Conservation (phyloP, 352 stramenopile genomes). For the Globisporangium recalcitrans region DNA sequence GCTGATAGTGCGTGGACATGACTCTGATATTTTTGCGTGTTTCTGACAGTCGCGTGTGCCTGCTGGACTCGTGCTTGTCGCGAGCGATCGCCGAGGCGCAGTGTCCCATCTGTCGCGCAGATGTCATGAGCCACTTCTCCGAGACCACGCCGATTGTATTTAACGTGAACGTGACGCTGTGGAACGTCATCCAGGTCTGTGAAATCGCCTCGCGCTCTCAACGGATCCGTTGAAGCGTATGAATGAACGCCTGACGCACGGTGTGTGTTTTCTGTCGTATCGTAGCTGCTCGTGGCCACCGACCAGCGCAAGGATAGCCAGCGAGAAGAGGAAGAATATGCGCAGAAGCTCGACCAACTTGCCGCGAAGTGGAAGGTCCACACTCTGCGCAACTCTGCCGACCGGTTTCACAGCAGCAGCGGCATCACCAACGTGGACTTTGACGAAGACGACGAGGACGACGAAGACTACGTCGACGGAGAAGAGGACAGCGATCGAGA, state of each 20-base stretch:
- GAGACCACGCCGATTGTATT: slow-evolving; percentile 28
- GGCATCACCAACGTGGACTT: slow-evolving; percentile 16
- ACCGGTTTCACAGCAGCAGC: slow-evolving; percentile 26
- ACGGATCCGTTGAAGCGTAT: too few species aligned
- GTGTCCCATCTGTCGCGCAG: slow-evolving; percentile 41
- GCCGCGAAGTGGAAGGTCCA: slow-evolving; percentile 55
- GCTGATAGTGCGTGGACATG: too few species aligned
- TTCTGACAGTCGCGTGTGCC: slow-evolving; percentile 34
- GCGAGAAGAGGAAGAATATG: slow-evolving; percentile 48
- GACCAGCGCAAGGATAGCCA: slow-evolving; percentile 14
- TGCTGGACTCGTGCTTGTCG: slow-evolving; percentile 44
- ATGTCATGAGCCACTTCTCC: slow-evolving; percentile 30
- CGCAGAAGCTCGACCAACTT: slow-evolving; percentile 41
- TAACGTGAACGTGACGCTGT: slow-evolving; percentile 64
- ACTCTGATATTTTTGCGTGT: not conserved
- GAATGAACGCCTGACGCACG: too few species aligned
- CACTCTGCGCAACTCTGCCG: slow-evolving; percentile 26
- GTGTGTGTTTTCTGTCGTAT: slow-evolving; percentile 16
- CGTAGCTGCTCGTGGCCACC: slow-evolving; percentile 34
- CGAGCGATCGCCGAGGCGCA: slow-evolving; percentile 39
- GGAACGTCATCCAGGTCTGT: slow-evolving; percentile 61
- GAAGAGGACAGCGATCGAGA: slow-evolving; percentile 19
- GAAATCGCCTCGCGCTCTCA: too few species aligned
- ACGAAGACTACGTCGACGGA: slow-evolving; percentile 9
- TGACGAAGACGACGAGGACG: slow-evolving; percentile 10